phyloP scores from a whole-genome alignment of 768 basidiomycete species.

The Boletus rex-veris region DNA sequence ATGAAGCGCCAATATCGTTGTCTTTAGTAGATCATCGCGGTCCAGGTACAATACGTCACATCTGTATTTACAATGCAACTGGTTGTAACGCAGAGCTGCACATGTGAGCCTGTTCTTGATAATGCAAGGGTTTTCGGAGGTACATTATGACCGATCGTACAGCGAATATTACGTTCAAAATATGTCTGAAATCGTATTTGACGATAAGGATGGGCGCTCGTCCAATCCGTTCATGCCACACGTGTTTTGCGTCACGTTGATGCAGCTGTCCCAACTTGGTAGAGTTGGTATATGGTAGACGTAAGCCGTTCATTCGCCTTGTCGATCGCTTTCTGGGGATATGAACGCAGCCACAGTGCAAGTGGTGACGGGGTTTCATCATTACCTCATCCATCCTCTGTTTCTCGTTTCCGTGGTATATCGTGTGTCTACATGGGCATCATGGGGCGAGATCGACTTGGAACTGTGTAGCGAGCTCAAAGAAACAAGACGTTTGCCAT shows the following conservation, averaged over 20 bases:
- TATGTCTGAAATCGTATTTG: slow-evolving; percentile 18
- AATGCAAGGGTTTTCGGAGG: neutral
- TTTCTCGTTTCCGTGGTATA: slow-evolving; percentile 24
- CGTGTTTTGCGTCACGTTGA: slow-evolving; percentile 19
- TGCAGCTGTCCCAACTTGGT: neutral
- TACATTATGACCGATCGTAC: neutral
- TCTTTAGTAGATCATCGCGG: neutral
- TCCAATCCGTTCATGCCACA: slow-evolving; percentile 13
- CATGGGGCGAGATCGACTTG: no score
- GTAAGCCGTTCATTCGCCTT: neutral
- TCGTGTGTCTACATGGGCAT: no score
- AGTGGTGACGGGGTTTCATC: slow-evolving; percentile 27
- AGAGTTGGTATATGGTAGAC: slow-evolving; percentile 4
- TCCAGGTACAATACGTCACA: slow-evolving; percentile 1
- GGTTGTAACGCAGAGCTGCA: neutral
- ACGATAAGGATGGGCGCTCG: slow-evolving; percentile 22
- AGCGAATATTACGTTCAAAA: neutral
- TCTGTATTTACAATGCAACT: slow-evolving; percentile 12
- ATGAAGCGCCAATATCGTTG: neutral
- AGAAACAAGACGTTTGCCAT: neutral
- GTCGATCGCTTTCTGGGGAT: slow-evolving; percentile 23
- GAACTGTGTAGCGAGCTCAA: neutral
- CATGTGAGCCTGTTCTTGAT: neutral
- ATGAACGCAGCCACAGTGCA: slow-evolving; percentile 13
- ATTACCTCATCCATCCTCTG: slow-evolving; percentile 29